Percentiles rank a stretch among this genome's conserved stretches.
Conservation (phyloP, 345 rosid species). For the Salix koriyanagi region DNA sequence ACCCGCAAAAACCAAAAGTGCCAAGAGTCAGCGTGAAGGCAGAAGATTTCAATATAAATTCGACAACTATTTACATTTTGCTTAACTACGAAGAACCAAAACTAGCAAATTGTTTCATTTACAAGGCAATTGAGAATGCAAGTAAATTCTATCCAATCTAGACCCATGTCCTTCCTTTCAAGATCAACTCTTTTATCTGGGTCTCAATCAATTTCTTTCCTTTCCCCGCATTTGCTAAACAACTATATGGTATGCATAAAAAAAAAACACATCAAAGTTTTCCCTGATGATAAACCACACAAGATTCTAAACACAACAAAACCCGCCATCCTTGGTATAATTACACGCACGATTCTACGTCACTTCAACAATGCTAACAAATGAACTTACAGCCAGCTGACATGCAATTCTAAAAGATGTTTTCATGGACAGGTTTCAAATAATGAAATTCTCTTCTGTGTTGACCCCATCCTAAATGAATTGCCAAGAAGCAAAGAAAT, state of each 20-base stretch:
- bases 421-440: not conserved
- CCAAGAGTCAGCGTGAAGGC: conserved; percentile 14
- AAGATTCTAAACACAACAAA: not conserved
- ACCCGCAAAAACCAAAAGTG: conserved; percentile 28
- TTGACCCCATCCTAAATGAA: not conserved
- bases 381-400: not conserved
- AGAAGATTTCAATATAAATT: not conserved
- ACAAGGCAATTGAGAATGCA: not conserved
- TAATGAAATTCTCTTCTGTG: not conserved
- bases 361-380: not conserved
- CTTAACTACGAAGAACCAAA: not conserved
- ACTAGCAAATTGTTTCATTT: not conserved
- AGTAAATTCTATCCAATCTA: not conserved
- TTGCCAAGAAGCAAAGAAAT: not conserved
- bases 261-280: not conserved
- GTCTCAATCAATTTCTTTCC: not conserved
- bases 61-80: not conserved
- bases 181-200: not conserved
- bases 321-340: not conserved
- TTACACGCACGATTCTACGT: not conserved
- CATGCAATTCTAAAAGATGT: not conserved
- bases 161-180: not conserved
- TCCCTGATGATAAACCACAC: not conserved
- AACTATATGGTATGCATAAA: not conserved
- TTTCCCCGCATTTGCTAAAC: not conserved